A percentile compares a stretch with the other conserved stretches of the same genome.
These are phyloP conservation scores for Trichoderma sp. DNA, from an alignment of 2,329 filamentous ascomycete species.

Conservation along the genomic window DNA sequence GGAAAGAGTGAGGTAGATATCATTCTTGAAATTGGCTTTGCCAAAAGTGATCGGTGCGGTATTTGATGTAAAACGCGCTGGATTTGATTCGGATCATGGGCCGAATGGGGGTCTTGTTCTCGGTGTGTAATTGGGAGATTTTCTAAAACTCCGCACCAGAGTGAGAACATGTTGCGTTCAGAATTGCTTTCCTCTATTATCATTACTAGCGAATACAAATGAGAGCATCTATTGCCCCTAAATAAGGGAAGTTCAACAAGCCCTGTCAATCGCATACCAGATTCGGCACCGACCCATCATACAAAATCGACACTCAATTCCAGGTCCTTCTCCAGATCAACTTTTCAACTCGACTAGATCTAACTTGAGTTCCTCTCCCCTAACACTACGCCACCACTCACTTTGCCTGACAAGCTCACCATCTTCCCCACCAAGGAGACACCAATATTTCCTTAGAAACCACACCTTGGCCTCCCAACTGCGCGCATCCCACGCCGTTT, in stretches of 20 bases:
- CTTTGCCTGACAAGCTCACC: neutral
- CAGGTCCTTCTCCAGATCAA: neutral
- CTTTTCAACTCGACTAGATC: neutral
- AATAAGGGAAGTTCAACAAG: too few relatives aligned
- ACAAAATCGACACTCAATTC: neutral
- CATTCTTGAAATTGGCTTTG: neutral
- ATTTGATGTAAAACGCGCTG: neutral
- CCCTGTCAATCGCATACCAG: too few relatives aligned
- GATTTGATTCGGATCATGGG: neutral
- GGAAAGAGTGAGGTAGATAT: neutral
- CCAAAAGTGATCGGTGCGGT: neutral
- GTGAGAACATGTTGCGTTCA: neutral
- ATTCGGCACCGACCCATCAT: too few relatives aligned
- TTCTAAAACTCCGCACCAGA: neutral
- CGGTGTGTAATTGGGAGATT: neutral
- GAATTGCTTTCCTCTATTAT: neutral
- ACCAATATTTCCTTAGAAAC: neutral
- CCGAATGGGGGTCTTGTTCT: neutral
- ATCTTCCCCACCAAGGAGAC: neutral
- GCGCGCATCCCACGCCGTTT: neutral
- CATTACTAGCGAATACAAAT: too few relatives aligned
- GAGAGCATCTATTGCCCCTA: too few relatives aligned
- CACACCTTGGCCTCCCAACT: neutral
- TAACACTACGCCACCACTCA: neutral
- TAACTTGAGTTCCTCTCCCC: neutral